phyloP scores from a whole-genome alignment of 2,329 filamentous ascomycete species.

The Graphilbum fragrans region DNA sequence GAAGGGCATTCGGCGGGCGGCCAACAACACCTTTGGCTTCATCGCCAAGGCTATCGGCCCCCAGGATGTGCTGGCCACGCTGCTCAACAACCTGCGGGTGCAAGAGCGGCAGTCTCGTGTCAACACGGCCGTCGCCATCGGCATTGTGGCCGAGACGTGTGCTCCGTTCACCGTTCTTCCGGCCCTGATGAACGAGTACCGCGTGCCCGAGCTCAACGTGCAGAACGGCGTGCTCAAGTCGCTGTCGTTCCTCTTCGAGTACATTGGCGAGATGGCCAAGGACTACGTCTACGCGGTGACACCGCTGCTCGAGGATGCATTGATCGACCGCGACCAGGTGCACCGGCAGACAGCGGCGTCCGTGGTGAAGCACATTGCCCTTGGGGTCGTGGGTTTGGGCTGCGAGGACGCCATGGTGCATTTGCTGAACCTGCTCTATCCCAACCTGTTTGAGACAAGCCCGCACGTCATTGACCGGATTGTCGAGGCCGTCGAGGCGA shows the following conservation, averaged over 20 bases:
- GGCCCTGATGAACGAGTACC: conserved; percentile 98
- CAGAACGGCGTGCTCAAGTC: conserved; percentile 98
- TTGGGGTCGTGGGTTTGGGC: conserved; percentile 93
- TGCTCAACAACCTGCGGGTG: conserved; percentile 92
- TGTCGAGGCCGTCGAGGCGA: conserved; percentile 92
- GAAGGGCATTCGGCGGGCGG: conserved; percentile 94
- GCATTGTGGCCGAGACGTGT: conserved; percentile 96
- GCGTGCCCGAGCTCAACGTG: conserved; percentile 94
- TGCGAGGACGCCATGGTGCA: conserved; percentile 99
- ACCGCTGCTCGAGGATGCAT: conserved; percentile 85
- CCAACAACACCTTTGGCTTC: conserved; percentile 99
- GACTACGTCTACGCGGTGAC: conserved; percentile 99
- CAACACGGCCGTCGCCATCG: conserved; percentile 95
- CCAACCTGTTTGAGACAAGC: conserved; percentile 94
- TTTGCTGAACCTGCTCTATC: conserved; percentile 88
- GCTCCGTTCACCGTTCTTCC: conserved; percentile 98
- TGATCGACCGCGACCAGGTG: conserved; percentile 96
- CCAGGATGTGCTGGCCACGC: conserved; percentile 88
- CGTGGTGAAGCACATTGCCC: conserved; percentile 94
- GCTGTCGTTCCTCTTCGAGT: conserved; percentile 93
- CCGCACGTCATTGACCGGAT: conserved; percentile 98
- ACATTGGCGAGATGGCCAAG: conserved; percentile 99
- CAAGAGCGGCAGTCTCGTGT: conserved; percentile 97
- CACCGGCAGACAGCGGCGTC: conserved; percentile 93
- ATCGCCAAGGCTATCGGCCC: conserved; percentile 98